Conservation (phyloP, 352 stramenopile species). For the Globisporangium barbulae region DNA sequence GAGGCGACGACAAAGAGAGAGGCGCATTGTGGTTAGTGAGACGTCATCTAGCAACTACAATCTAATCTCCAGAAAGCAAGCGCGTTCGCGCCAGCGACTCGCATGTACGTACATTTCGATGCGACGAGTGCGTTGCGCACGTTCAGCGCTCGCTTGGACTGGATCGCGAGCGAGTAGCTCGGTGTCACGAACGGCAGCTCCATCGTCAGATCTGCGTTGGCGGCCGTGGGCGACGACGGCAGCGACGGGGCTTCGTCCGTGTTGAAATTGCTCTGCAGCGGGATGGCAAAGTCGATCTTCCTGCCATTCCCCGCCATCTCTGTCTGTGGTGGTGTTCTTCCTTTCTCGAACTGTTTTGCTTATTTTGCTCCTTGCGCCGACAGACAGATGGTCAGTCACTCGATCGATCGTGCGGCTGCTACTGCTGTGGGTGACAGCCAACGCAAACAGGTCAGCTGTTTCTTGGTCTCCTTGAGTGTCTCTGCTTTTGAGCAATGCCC, state of each 20-base stretch:
- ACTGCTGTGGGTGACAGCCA: neutral
- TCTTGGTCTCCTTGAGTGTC: constrained; percentile 1
- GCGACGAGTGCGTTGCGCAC: constrained; percentile 73
- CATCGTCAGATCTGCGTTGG: constrained; percentile 40
- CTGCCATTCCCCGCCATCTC: constrained; percentile 14
- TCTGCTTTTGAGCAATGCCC: neutral
- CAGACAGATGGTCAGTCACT: neutral
- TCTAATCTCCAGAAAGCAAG: neutral
- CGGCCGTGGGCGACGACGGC: constrained; percentile 51
- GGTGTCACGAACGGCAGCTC: constrained; percentile 59
- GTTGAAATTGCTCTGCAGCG: constrained; percentile 52
- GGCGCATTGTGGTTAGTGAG: neutral
- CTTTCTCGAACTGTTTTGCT: neutral
- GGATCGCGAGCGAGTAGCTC: constrained; percentile 54
- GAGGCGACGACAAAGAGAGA: neutral
- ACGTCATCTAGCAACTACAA: neutral
- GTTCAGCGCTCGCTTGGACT: constrained; percentile 63
- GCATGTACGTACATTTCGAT: constrained; percentile 35
- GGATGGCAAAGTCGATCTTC: constrained; percentile 28
- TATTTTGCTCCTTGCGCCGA: neutral
- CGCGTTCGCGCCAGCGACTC: neutral
- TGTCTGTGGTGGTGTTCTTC: neutral
- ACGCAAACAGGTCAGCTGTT: neutral
- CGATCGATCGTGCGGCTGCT: neutral
- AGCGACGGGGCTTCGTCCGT: constrained; percentile 40